Evolutionary conservation across 1,284 basidiomycete genomes (phyloP).

Genomic region (Tilletia indica): DNA sequence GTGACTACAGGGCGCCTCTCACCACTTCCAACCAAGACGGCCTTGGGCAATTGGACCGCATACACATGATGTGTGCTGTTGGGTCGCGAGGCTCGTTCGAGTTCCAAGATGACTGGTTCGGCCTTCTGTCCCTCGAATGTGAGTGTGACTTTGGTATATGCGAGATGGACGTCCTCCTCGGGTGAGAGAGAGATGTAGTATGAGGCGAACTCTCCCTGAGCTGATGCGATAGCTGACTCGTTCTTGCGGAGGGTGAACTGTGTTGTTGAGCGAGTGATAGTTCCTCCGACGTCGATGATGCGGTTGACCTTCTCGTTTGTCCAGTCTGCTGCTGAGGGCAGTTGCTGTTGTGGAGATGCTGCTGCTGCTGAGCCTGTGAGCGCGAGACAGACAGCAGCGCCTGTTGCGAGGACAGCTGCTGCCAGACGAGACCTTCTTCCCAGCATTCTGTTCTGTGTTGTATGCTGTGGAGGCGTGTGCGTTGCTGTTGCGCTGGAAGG

Average conservation of each 20-base stretch:
- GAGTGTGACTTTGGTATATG: constrained; percentile 19
- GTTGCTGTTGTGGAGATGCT: constrained; percentile 18
- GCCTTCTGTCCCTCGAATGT: constrained; percentile 33
- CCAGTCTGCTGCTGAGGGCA: constrained; percentile 29
- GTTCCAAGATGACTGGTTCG: constrained; percentile 26
- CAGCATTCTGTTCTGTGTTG: background rate
- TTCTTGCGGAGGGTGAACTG: constrained; percentile 37
- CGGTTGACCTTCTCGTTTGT: constrained; percentile 35
- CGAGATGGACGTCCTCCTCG: constrained; percentile 14
- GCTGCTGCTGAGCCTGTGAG: background rate
- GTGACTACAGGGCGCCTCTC: constrained; percentile 18
- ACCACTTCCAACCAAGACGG: background rate
- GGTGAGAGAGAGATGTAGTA: constrained; percentile 24
- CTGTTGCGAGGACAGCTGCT: background rate
- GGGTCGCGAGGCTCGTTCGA: constrained; percentile 20
- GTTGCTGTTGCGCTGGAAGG: background rate
- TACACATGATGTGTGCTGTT: constrained; percentile 23
- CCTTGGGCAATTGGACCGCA: constrained; percentile 16
- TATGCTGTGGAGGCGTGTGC: too few species aligned
- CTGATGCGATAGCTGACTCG: constrained; percentile 30
- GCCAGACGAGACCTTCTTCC: background rate
- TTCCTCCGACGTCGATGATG: constrained; percentile 42
- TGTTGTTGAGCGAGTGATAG: constrained; percentile 28
- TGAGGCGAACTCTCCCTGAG: constrained; percentile 29
- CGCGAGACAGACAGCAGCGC: background rate